These are phyloP conservation scores for Hypomontagnella monticulosa DNA, from an alignment of 495 filamentous ascomycete genomes.

Conservation along the genomic window DNA sequence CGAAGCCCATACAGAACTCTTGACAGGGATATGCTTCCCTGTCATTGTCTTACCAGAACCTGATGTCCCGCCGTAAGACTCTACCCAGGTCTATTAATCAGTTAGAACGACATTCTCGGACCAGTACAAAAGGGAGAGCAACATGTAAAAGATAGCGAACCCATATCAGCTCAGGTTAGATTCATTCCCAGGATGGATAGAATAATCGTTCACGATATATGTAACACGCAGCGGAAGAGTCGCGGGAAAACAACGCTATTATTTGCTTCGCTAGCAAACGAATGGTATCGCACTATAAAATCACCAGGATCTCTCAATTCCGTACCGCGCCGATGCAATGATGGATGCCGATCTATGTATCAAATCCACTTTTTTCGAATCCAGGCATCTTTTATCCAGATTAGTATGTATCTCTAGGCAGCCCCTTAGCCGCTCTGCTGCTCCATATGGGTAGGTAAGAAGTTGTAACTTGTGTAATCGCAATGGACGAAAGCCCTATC, in stretches of 20 bases:
- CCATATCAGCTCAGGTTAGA: no score
- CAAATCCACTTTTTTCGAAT: neutral
- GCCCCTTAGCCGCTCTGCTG: slow-evolving; percentile 62
- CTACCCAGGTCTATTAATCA: no score
- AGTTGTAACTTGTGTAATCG: slow-evolving; percentile 82
- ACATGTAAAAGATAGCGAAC: no score
- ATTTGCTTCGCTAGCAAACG: neutral
- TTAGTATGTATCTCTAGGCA: neutral
- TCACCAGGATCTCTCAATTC: slow-evolving; percentile 22
- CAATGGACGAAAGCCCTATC: slow-evolving; percentile 75
- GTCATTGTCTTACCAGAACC: no score
- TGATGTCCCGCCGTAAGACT: no score
- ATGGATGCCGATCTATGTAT: no score
- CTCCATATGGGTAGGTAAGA: slow-evolving; percentile 82
- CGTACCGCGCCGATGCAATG: slow-evolving; percentile 15
- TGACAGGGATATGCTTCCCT: no score
- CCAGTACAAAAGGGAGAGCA: no score
- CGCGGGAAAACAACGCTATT: neutral
- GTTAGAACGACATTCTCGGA: no score
- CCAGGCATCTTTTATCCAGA: slow-evolving; percentile 5
- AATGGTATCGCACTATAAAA: slow-evolving; percentile 19
- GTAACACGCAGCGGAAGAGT: neutral
- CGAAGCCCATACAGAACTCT: no score
- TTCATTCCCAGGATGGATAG: no score
- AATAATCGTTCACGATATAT: neutral